Conservation (phyloP, 2,329 filamentous ascomycete genomes). For the Fusarium sp. region DNA sequence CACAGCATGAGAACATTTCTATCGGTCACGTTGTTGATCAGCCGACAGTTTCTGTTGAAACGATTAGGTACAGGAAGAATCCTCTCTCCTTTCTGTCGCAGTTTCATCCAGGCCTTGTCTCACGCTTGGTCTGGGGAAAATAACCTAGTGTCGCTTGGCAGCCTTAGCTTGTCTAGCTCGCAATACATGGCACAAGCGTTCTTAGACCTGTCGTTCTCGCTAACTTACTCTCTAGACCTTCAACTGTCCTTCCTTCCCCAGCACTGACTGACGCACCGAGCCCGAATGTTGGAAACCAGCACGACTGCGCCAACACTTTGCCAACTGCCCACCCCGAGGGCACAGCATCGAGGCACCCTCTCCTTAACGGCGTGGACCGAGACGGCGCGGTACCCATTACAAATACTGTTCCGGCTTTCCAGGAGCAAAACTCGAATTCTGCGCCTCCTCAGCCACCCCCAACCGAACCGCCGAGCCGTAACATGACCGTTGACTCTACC, state of each 20-base stretch:
- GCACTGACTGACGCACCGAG: slow-evolving; percentile 72
- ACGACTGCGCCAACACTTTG: slow-evolving; percentile 49
- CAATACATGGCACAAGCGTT: background rate
- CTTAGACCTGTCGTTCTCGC: slow-evolving; percentile 8
- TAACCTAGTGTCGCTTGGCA: slow-evolving; percentile 3
- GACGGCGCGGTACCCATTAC: slow-evolving; percentile 9
- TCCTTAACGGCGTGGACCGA: slow-evolving; percentile 20
- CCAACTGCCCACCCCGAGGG: slow-evolving; percentile 24
- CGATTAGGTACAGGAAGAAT: slow-evolving; percentile 21
- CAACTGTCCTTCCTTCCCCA: slow-evolving; percentile 68
- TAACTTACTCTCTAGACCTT: slow-evolving; percentile 35
- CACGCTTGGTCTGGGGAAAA: background rate
- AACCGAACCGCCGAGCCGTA: slow-evolving; percentile 4
- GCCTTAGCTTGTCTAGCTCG: slow-evolving; percentile 9
- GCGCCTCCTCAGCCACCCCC: background rate
- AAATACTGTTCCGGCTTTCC: slow-evolving; percentile 14
- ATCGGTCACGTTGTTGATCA: slow-evolving; percentile 21
- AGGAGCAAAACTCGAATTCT: background rate
- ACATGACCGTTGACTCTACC: background rate
- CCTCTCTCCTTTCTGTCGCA: background rate
- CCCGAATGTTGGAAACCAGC: slow-evolving; percentile 53
- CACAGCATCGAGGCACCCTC: slow-evolving; percentile 8
- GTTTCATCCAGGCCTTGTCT: background rate
- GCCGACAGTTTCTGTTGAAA: slow-evolving; percentile 15
- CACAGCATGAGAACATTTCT: slow-evolving; percentile 14